Base-by-base conservation (phyloP, 2,329 filamentous ascomycete genomes). In the Alternaria incomplexa region DNA sequence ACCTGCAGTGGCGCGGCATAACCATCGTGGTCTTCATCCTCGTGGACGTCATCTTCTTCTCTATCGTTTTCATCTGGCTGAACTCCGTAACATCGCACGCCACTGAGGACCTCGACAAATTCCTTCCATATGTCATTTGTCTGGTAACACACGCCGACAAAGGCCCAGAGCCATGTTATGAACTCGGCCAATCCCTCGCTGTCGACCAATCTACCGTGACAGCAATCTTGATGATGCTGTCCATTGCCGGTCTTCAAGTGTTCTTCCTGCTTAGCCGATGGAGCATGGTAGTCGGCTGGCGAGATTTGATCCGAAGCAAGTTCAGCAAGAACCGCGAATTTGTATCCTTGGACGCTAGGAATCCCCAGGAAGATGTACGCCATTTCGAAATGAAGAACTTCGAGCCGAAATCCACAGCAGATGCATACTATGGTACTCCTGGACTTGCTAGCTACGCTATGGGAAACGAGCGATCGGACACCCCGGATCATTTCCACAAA, bases 1-100 rank as follows among this genome's bases (percentile, higher is more conserved):
- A 92, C 77, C 87, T 98, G 5, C 96, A 99, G 80, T 99, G 96
- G 96, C 88, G 95, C 71, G 95, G 94, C 47, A 95, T 97, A 63
- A 88, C 89, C 46, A 92, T 98, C 64, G 93, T 97, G 13, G 84
- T 96, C 56, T 91, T 97, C 77, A 97, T 98, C 70, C 87, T 97
- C 61, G 87, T 89, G 63, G 94, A 98, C 77, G 93, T 98, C 65
- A 89, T 97, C 73, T 97, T 97, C 85, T 97, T 98, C 81, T 90
- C 94, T 2, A 85, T 97, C 48, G 87, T 97, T 58, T 98, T 98
- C 77, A 90, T 98, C 52, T 92, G 93, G 77, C 87, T 97, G 75
- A 90, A 90, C 71, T 67, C 72, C 2, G 87, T 91, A 22, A 86
- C 92, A 12, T 82, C 87, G 9, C 72, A 81, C 56, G 86, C 87